A percentile compares a stretch with the other conserved stretches of the same genome.
Evolutionary conservation across 169 alveolate genomes (phyloP).

Genomic region (Babesia bigemina): DNA sequence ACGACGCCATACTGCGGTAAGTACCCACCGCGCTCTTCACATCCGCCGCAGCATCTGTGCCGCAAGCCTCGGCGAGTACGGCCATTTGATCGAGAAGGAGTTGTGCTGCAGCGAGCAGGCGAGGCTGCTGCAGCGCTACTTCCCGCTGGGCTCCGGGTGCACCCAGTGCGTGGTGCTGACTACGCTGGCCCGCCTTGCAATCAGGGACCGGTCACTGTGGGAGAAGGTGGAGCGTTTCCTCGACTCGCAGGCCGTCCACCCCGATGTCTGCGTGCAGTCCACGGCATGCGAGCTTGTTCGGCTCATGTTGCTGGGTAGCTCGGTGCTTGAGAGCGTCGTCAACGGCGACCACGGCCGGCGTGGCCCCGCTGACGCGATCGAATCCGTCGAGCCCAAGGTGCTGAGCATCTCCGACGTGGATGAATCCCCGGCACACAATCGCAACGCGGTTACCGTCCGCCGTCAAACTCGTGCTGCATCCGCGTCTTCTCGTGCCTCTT

Average conservation of each 20-base stretch:
- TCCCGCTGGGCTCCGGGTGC: slow-evolving; percentile 37
- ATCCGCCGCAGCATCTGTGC: slow-evolving; percentile 66
- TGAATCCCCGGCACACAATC: not conserved
- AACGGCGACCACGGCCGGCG: not conserved
- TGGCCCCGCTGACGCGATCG: not conserved
- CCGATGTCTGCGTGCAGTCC: slow-evolving; percentile 69
- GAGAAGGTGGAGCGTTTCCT: slow-evolving; percentile 52
- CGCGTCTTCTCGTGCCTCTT: not conserved
- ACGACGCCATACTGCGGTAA: slow-evolving; percentile 45
- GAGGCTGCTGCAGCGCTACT: slow-evolving; percentile 60
- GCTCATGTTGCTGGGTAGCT: slow-evolving; percentile 41
- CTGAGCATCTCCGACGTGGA: not conserved
- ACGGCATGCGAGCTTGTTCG: slow-evolving; percentile 72
- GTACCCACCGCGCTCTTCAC: slow-evolving; percentile 8
- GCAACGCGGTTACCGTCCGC: not conserved
- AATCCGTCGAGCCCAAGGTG: not conserved
- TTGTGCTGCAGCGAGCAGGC: slow-evolving; percentile 37
- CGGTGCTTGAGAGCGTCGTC: slow-evolving; percentile 43
- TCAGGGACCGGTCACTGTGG: slow-evolving; percentile 57
- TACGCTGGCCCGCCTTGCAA: slow-evolving; percentile 69
- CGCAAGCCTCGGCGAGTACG: slow-evolving; percentile 70
- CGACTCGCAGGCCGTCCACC: slow-evolving; percentile 40
- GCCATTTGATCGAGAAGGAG: slow-evolving; percentile 56
- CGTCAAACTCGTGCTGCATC: not conserved
- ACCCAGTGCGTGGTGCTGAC: slow-evolving; percentile 64